Evolutionary conservation across 768 basidiomycete species (phyloP).

Genomic region (Mycena alexandri): DNA sequence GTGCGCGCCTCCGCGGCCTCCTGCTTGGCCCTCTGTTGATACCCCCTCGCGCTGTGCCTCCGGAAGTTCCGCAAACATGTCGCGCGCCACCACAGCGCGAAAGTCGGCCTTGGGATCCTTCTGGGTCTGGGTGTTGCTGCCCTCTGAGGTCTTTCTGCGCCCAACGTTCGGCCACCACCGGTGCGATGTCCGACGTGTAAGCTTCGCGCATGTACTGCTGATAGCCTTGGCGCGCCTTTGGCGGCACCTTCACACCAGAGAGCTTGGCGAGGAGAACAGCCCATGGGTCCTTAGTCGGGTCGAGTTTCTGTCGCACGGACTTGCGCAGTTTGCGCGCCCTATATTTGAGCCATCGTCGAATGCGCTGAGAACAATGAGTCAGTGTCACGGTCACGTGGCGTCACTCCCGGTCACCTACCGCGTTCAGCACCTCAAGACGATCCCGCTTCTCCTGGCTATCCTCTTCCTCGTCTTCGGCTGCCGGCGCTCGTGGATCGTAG

Average conservation of each 20-base stretch:
- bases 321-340: slow-evolving; percentile 2
- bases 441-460: too few species aligned
- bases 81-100: too few species aligned
- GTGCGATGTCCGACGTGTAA: slow-evolving; percentile 1
- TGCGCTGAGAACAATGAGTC: slow-evolving; percentile 3
- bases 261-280: slow-evolving; percentile 10
- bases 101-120: slow-evolving; percentile 2
- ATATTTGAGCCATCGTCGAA: slow-evolving; percentile 8
- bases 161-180: slow-evolving; percentile 3
- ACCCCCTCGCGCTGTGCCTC: too few species aligned
- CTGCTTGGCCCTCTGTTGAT: too few species aligned
- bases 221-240: slow-evolving; percentile 22
- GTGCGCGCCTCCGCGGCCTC: too few species aligned
- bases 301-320: background rate
- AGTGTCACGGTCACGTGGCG: too few species aligned
- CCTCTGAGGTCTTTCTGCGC: background rate
- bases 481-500: too few species aligned
- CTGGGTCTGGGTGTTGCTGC: background rate
- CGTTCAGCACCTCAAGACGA: too few species aligned
- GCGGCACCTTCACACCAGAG: slow-evolving; percentile 11
- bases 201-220: slow-evolving; percentile 28
- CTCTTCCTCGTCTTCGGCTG: too few species aligned
- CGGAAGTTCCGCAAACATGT: too few species aligned
- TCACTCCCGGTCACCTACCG: too few species aligned
- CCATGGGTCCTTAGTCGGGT: slow-evolving; percentile 8